Conservation (phyloP, 768 basidiomycete species). For the Hirschioporus abietinus region DNA sequence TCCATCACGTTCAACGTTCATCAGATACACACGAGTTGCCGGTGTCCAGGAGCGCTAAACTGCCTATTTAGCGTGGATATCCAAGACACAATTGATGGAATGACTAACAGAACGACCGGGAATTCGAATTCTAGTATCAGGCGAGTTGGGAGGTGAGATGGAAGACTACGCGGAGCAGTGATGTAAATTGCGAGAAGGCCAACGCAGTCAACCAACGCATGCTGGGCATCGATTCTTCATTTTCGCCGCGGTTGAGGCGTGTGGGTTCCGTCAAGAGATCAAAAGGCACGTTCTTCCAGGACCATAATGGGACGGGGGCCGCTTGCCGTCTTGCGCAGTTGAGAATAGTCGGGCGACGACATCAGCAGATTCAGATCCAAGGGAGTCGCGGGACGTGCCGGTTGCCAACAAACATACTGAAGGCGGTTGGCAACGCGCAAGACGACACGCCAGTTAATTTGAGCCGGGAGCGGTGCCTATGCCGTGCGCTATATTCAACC, state of each 20-base stretch:
- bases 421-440: background rate
- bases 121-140: background rate
- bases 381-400: background rate
- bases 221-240: background rate
- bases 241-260: background rate
- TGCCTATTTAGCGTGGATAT: background rate
- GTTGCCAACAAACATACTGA: background rate
- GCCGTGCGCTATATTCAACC: background rate
- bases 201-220: background rate
- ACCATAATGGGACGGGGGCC: too few species aligned
- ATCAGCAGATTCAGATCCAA: background rate
- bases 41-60: constrained; percentile 1
- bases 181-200: background rate
- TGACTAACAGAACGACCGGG: too few species aligned
- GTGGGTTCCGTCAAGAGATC: background rate
- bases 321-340: background rate
- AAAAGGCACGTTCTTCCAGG: too few species aligned
- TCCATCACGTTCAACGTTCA: background rate
- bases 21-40: background rate
- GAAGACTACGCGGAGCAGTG: background rate
- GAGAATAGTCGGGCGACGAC: background rate
- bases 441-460: background rate
- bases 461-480: background rate
- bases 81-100: background rate
- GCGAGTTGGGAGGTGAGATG: background rate